Conservation (phyloP, 176 grass and related monocot species). For the Oryza nivara region DNA sequence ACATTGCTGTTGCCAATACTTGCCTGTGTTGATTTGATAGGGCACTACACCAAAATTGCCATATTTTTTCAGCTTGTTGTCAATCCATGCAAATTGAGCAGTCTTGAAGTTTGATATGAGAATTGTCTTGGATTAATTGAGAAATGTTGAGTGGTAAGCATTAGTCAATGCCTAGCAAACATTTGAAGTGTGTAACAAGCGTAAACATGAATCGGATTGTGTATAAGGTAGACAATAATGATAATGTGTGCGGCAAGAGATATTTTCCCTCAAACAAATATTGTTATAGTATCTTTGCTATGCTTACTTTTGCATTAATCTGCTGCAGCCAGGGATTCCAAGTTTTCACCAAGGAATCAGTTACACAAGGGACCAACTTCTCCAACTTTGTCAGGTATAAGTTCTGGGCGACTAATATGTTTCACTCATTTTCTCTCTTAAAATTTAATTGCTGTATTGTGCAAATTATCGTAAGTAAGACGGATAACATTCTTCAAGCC, state of each 20-base stretch:
- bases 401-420: neutral
- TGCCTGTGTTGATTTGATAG: neutral
- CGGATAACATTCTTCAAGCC: neutral
- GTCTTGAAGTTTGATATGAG: neutral
- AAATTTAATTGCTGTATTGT: neutral
- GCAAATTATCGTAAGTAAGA: neutral
- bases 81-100: neutral
- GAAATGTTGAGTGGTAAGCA: neutral
- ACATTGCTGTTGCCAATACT: neutral
- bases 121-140: neutral
- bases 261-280: too few species aligned
- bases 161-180: neutral
- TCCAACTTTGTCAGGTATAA: constrained; percentile 56
- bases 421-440: neutral
- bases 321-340: constrained; percentile 43
- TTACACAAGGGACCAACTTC: constrained; percentile 67
- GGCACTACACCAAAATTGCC: neutral
- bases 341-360: constrained; percentile 44
- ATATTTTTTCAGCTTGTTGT: neutral
- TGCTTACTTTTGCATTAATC: constrained; percentile 3
- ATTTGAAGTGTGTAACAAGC: neutral
- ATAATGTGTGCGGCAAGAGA: neutral
- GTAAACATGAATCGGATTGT: neutral
- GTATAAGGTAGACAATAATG: neutral
- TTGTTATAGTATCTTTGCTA: neutral